Conservation (phyloP, 2,329 filamentous ascomycete genomes). For the Xylaria sp. region DNA sequence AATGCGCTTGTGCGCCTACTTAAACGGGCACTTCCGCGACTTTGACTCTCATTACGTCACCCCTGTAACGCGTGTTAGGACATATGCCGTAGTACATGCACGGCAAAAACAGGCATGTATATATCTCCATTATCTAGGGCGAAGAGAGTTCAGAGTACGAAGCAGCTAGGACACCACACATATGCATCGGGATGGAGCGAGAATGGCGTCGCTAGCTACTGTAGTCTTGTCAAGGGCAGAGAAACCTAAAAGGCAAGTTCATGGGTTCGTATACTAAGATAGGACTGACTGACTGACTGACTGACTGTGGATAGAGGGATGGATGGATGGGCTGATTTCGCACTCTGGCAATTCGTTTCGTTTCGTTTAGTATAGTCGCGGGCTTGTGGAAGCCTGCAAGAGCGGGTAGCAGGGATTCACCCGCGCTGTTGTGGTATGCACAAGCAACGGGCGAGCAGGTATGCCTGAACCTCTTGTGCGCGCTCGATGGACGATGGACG, state of each 20-base stretch:
- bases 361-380: conserved; percentile 33
- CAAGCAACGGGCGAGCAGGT: conserved; percentile 47
- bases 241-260: conserved; percentile 24
- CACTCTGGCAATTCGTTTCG: conserved; percentile 29
- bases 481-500: neutral
- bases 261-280: conserved; percentile 11
- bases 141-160: neutral
- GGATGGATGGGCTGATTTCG: conserved; percentile 26
- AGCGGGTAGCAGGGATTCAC: conserved; percentile 56
- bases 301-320: neutral
- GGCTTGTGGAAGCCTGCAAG: conserved; percentile 52
- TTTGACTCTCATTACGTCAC: conserved; percentile 42
- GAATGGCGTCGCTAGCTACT: conserved; percentile 14
- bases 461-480: conserved; percentile 39
- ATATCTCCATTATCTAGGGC: conserved; percentile 19
- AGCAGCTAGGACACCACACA: conserved; percentile 27
- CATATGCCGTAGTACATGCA: too few relatives aligned
- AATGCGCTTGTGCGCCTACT: conserved; percentile 31
- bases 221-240: neutral
- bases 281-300: neutral
- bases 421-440: conserved; percentile 49
- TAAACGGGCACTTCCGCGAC: conserved; percentile 23
- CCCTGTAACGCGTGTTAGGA: conserved; percentile 25
- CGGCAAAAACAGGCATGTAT: neutral
- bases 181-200: conserved; percentile 39